Evolutionary conservation across 768 basidiomycete species (phyloP), one percentile per base, ranked within the genome.

Genomic region (Phaffia australis): DNA sequence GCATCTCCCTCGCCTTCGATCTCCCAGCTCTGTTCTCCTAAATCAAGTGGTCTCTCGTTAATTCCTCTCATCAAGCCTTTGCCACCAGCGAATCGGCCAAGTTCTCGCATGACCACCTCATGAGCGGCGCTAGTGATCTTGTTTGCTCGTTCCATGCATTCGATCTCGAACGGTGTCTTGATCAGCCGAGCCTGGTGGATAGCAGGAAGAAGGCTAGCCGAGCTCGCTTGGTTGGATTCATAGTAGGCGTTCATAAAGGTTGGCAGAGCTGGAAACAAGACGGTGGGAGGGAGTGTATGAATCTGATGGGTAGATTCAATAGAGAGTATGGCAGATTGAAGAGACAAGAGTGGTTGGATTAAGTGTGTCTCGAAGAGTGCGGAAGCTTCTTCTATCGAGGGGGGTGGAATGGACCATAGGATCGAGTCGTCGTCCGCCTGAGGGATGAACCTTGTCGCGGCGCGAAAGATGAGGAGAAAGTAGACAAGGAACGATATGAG

Each of bases 1-100:
- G 91, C 94, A 75, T 95, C 93, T 0, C 85, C 86, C 76, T 98
- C 94, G 71, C 87, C 88, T 78, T 88, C 84, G 19, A 97, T 88
- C 55, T 89, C 78, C 87, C 93, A 95, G 72, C 92, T 87, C 3
- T 81, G 60, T 52, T 74, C 23, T 30, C 56, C 70, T 74, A 48
- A 32, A 59, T 35, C 56, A 2, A 89, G 78, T 5, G 82, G 14
- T 60, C 30, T 70, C 68, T 21, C 50, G 60, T 56, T 77, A 77
- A 3, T 68, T 71, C 1, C 35, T 42, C 79, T 79, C 5, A 77
- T 81, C 16, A 77, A 76, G 19, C 74, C 81, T 42, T 47, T 55
- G 5, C 73, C 74, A 35, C 30, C 55, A 27, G 54, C 56, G 59
- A 71, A 73, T 27, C 66, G 86, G 2, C 92, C 92, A 18, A 95